Evolutionary conservation across 2,329 filamentous ascomycete genomes (phyloP).

Genomic region (Fusarium keratoplasticum): DNA sequence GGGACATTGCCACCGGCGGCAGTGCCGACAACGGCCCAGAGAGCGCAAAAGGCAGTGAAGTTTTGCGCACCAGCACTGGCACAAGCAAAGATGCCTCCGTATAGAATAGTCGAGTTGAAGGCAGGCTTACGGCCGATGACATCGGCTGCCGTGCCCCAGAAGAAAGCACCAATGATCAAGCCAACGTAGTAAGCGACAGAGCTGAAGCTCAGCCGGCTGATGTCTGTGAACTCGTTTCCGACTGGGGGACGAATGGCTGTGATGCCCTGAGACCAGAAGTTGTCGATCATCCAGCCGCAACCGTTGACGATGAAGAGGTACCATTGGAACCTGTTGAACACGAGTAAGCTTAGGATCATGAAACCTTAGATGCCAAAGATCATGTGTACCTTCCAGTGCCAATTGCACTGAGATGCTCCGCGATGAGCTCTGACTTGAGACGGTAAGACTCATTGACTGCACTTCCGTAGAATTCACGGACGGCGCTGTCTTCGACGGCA

Average conservation of each 20-base stretch:
- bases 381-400: constrained; percentile 50
- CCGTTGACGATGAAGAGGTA: constrained; percentile 59
- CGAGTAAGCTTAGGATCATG: neutral
- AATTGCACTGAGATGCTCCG: constrained; percentile 45
- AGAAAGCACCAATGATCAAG: constrained; percentile 56
- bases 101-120: constrained; percentile 57
- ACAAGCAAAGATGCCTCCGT: constrained; percentile 65
- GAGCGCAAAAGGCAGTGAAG: constrained; percentile 65
- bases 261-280: constrained; percentile 54
- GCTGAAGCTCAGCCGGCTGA: constrained; percentile 46
- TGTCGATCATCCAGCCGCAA: constrained; percentile 60
- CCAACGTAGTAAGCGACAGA: constrained; percentile 52
- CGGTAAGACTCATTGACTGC: constrained; percentile 47
- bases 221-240: constrained; percentile 48
- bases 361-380: neutral
- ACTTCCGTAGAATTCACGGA: constrained; percentile 50
- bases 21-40: constrained; percentile 61
- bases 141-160: constrained; percentile 56
- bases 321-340: constrained; percentile 52
- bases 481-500: constrained; percentile 12
- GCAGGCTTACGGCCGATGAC: constrained; percentile 55
- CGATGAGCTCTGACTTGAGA: constrained; percentile 49
- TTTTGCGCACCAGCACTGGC: constrained; percentile 67
- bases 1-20: constrained; percentile 57
- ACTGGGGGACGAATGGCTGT: constrained; percentile 48